Conservation (phyloP, 2,329 filamentous ascomycete species). For the Ophiosphaerella herpotricha region DNA sequence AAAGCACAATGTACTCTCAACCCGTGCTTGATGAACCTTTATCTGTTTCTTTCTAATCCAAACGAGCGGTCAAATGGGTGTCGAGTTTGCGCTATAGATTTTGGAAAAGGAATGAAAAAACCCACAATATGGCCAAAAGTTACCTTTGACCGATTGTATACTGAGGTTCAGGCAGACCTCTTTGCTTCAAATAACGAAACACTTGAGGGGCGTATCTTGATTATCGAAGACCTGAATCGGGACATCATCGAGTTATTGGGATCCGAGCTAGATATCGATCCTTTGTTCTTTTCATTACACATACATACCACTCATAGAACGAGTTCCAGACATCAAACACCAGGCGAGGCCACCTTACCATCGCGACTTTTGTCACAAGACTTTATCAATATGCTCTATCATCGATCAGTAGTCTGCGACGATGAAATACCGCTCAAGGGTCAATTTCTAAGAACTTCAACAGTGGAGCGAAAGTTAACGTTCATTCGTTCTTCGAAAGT, state of each 20-base stretch:
- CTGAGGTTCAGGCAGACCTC: neutral
- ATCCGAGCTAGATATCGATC: slow-evolving; percentile 47
- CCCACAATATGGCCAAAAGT: neutral
- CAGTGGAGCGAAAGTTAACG: slow-evolving; percentile 10
- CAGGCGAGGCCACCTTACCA: slow-evolving; percentile 19
- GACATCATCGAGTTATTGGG: slow-evolving; percentile 51
- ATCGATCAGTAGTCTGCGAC: slow-evolving; percentile 10
- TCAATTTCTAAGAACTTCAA: too few species aligned
- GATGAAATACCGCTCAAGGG: neutral
- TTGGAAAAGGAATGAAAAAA: slow-evolving; percentile 1
- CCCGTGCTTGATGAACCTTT: slow-evolving; percentile 13
- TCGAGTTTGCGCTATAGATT: slow-evolving; percentile 13
- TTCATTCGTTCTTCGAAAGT: slow-evolving; percentile 16
- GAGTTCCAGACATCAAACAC: slow-evolving; percentile 10
- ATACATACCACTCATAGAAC: slow-evolving; percentile 22
- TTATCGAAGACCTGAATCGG: slow-evolving; percentile 52
- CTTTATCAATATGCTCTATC: slow-evolving; percentile 18
- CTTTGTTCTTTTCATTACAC: slow-evolving; percentile 51
- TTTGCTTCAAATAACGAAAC: slow-evolving; percentile 1
- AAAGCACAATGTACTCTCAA: neutral
- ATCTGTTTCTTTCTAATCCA: slow-evolving; percentile 7
- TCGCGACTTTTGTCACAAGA: slow-evolving; percentile 10
- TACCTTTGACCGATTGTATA: neutral
- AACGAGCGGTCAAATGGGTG: neutral
- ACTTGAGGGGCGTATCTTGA: slow-evolving; percentile 13